Evolutionary conservation across 2,329 filamentous ascomycete genomes (phyloP), one percentile per base, ranked within the genome.

Genomic region (Emergomyces orientalis): DNA sequence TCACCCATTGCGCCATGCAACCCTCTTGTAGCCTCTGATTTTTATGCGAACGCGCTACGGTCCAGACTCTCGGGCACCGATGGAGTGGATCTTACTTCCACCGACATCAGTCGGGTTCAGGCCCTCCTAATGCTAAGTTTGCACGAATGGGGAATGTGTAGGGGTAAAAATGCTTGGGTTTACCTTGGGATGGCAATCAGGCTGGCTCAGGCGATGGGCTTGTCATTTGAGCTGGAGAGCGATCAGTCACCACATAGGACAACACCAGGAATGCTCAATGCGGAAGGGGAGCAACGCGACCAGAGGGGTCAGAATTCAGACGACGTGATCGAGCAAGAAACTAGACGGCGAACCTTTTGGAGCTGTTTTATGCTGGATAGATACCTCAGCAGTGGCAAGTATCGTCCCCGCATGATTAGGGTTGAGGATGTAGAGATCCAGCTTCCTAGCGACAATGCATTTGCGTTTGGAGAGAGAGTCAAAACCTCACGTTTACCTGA

Each of bases 311-410:
- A 71, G 62, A 75, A 67, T 3, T 73, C 69, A 2, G 80, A 84
- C 62, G 77, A 77, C 43, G 79, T 83, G 57, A 81, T 84, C 57
- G 72, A 78, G 19, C 80, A 81, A 64, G 83, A 85, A 68, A 80
- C 80, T 2, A 76, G 78, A 64, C 78, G 82, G 19, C 78, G 82
- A 5, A 84, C 81, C 0, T 83, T 84, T 65, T 84, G 82, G 82
- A 81, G 80, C 60, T 84, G 82, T 66, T 84, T 82, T 68, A 80
- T 83, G 59, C 74, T 84, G 68, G 82, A 84, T 70, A 77, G 81
- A 3, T 83, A 81, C 64, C 67, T 84, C 32, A 83, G 81, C 67
- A 80, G 79, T 67, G 82, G 82, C 22, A 81, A 80, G 63, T 79
- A 82, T 67, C 77, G 82, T 4, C 82, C 81, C 1, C 79, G 79